These are phyloP conservation scores for Hanseniaspora nectarophila DNA, from an alignment of 805 yeast genomes.

Conservation along the genomic window DNA sequence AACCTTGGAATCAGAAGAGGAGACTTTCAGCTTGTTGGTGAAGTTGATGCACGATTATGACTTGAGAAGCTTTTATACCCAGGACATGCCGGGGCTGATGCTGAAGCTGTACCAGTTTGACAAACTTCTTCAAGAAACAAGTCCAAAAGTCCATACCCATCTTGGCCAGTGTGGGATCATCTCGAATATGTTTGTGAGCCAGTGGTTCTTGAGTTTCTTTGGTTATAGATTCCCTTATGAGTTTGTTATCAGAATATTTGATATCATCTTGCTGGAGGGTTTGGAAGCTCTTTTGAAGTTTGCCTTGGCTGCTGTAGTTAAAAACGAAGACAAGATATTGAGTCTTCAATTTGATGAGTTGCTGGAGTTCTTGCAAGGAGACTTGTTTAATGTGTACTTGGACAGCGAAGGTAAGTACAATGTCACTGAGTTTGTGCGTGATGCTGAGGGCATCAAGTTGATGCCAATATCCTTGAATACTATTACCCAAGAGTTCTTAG, in stretches of 20 bases:
- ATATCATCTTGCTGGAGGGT: slow-evolving; percentile 83
- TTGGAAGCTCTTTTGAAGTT: slow-evolving; percentile 74
- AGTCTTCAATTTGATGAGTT: slow-evolving; percentile 62
- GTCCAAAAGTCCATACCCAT: slow-evolving; percentile 66
- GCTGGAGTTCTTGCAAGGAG: slow-evolving; percentile 65
- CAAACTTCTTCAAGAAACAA: slow-evolving; percentile 61
- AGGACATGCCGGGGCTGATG: slow-evolving; percentile 91
- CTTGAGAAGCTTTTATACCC: slow-evolving; percentile 64
- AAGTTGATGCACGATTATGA: slow-evolving; percentile 75
- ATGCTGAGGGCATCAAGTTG: slow-evolving; percentile 59
- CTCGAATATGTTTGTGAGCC: slow-evolving; percentile 93
- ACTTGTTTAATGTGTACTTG: slow-evolving; percentile 42
- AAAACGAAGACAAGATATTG: slow-evolving; percentile 50
- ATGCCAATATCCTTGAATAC: slow-evolving; percentile 61
- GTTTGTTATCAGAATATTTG: slow-evolving; percentile 77
- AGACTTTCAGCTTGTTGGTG: slow-evolving; percentile 70
- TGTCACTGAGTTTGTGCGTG: slow-evolving; percentile 62
- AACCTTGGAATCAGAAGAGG: slow-evolving; percentile 57
- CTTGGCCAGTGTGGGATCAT: slow-evolving; percentile 73
- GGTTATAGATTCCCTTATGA: slow-evolving; percentile 89
- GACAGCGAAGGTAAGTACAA: slow-evolving; percentile 31
- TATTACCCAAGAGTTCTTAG: slow-evolving; percentile 63
- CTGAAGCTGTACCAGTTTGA: slow-evolving; percentile 80
- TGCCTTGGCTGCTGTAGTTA: slow-evolving; percentile 66
- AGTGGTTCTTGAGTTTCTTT: slow-evolving; percentile 92